These are phyloP conservation scores for Beauveria sp. DNA, from an alignment of 2,329 filamentous ascomycete species.

Conservation along the genomic window DNA sequence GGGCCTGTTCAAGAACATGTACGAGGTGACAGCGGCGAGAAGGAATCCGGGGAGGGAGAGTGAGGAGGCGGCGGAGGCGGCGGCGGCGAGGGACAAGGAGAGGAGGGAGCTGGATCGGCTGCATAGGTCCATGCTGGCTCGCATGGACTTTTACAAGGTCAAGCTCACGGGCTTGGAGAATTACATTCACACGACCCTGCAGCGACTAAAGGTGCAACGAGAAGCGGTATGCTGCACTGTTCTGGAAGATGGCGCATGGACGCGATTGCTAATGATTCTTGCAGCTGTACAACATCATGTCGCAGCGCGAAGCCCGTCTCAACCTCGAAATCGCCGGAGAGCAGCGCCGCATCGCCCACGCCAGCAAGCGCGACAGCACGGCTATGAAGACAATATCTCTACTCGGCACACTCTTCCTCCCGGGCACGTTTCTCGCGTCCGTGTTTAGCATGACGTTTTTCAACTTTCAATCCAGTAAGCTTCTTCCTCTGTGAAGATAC, in stretches of 20 bases:
- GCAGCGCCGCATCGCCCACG: slow-evolving; percentile 51
- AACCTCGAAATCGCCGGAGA: slow-evolving; percentile 56
- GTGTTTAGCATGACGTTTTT: slow-evolving; percentile 62
- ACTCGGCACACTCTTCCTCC: slow-evolving; percentile 55
- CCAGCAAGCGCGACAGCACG: slow-evolving; percentile 53
- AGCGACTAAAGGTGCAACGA: slow-evolving; percentile 53
- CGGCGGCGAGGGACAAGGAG: slow-evolving; percentile 21
- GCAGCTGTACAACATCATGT: slow-evolving; percentile 59
- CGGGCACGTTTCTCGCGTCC: slow-evolving; percentile 54
- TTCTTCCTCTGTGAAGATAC: background rate
- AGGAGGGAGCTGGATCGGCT: slow-evolving; percentile 32
- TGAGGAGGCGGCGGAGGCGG: background rate
- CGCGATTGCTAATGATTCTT: background rate
- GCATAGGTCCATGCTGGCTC: slow-evolving; percentile 44
- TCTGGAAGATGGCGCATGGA: background rate
- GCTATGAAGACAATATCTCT: slow-evolving; percentile 60
- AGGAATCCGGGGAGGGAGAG: slow-evolving; percentile 15
- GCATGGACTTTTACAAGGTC: slow-evolving; percentile 52
- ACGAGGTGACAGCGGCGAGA: slow-evolving; percentile 15
- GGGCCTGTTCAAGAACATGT: slow-evolving; percentile 31
- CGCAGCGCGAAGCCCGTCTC: slow-evolving; percentile 56
- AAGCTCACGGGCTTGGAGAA: slow-evolving; percentile 56
- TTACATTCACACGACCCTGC: slow-evolving; percentile 54
- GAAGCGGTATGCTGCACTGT: slow-evolving; percentile 41
- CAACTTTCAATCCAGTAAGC: slow-evolving; percentile 45